Evolutionary conservation across 2,329 filamentous ascomycete species (phyloP), one percentile per base, ranked within the genome.

Genomic region (Colletotrichum sp.): DNA sequence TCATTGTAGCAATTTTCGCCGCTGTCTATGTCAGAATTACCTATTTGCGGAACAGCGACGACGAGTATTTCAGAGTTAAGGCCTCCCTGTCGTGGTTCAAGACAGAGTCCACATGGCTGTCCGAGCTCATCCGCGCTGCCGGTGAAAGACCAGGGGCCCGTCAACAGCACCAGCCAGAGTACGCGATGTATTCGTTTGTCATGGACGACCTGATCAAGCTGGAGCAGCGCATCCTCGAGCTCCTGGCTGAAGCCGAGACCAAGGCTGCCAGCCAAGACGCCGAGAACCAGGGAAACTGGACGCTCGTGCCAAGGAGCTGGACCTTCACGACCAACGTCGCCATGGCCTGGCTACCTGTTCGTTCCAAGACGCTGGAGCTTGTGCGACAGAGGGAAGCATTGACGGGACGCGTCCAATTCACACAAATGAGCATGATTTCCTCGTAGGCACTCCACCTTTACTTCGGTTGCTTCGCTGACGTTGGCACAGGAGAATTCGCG

Each of bases 391-490:
- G 87, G 63, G 86, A 88, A 68, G 84, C 85, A 4, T 78, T 88
- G 78, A 87, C 86, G 3, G 83, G 82, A 9, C 82, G 87, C 48
- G 87, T 89, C 55, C 83, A 88, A 64, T 89, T 89, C 77, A 84
- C 87, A 71, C 86, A 89, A 79, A 86, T 87, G 83, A 87, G 85
- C 81, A 86, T 89, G 83, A 84, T 88, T 34, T 85, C 86, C 60
- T 87, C 87, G 81, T 85, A 78, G 77, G 83, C 80, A 30, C 6
- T 8, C 7, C 60, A 5, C 28, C 59, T 28, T 32, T 25, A 55
- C 16, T 15, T 34, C 22, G 27, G 12, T 19, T 39, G 28, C 16
- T 28, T 32, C 44, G 55, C 48, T 79, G 55, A 78, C 16, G n/a
- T 64, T 30, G 16, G 25, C 34, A 16, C 52, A 83, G 80, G 55